These are phyloP conservation scores for Saksenaea vasiformis DNA, from an alignment of 371 early-diverging fungal genomes.

Conservation along the genomic window DNA sequence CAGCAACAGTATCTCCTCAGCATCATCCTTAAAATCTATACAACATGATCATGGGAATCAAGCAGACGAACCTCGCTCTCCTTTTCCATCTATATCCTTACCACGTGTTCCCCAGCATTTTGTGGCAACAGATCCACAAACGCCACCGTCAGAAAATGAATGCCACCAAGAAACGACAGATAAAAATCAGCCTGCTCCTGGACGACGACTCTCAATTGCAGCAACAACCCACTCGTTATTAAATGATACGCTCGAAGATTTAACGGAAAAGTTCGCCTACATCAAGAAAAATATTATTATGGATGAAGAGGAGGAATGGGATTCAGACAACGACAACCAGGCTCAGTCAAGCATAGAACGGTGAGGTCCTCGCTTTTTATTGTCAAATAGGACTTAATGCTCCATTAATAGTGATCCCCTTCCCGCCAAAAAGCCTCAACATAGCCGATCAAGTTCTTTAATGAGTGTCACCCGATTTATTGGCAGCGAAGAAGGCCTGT, in stretches of 20 bases:
- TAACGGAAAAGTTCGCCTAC: conserved; percentile 47
- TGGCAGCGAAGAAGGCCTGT: neutral
- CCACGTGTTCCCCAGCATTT: neutral
- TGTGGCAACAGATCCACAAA: neutral
- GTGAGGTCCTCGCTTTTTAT: too few relatives aligned
- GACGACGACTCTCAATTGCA: conserved; percentile 21
- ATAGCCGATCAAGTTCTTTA: neutral
- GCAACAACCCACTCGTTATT: conserved; percentile 37
- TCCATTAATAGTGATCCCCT: too few relatives aligned
- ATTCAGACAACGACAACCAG: neutral
- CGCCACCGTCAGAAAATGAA: neutral
- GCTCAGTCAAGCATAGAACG: neutral
- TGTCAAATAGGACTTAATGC: too few relatives aligned
- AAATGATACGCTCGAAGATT: conserved; percentile 42
- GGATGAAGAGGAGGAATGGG: conserved; percentile 44
- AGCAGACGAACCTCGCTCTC: neutral
- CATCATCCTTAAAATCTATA: neutral
- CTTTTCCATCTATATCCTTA: neutral
- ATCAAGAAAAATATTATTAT: conserved; percentile 51
- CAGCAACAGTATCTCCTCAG: neutral
- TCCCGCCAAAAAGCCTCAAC: neutral
- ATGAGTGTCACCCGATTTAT: neutral
- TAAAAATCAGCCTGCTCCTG: neutral
- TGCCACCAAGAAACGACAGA: neutral
- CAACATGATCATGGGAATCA: neutral